These are phyloP conservation scores for Dillenia suffruticosa DNA, from an alignment of 164 flowering plant genomes.

Conservation along the genomic window DNA sequence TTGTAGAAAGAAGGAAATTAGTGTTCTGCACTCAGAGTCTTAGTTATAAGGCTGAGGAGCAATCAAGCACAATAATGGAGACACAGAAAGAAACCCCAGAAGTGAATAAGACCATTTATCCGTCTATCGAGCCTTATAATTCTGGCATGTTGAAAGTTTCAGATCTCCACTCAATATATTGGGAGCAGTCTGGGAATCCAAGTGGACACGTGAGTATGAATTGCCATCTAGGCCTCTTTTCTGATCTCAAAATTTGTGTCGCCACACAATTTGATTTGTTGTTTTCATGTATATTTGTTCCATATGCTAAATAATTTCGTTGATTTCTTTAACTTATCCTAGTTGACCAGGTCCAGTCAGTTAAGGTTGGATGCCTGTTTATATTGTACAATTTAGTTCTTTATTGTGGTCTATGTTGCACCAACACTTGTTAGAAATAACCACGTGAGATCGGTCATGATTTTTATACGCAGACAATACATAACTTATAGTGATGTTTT, in stretches of 20 bases:
- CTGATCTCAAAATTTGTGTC: not conserved
- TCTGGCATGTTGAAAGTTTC: conserved; percentile 84
- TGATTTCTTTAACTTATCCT: no score
- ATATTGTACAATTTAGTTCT: no score
- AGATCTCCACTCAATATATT: conserved; percentile 75
- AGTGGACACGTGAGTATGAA: conserved; percentile 68
- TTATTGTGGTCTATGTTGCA: no score
- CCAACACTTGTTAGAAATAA: no score
- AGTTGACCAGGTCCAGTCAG: no score
- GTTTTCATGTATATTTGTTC: no score
- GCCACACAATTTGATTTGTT: no score
- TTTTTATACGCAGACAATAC: no score
- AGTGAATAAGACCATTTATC: conserved; percentile 46
- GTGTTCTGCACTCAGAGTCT: conserved; percentile 15
- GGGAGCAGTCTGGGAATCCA: conserved; percentile 97
- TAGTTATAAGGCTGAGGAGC: conserved; percentile 22
- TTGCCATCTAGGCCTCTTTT: not conserved
- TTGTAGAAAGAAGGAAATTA: conserved; percentile 33
- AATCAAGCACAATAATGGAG: conserved; percentile 34
- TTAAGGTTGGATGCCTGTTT: no score
- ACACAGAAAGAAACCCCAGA: conserved; percentile 25
- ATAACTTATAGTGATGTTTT: no score
- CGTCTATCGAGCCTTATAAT: conserved; percentile 67
- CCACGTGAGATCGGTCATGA: no score
- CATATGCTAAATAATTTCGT: no score